A percentile compares a stretch with the other conserved stretches of the same genome.
Evolutionary conservation across 495 filamentous ascomycete genomes (phyloP).

Genomic region (Xylaria palmicola): DNA sequence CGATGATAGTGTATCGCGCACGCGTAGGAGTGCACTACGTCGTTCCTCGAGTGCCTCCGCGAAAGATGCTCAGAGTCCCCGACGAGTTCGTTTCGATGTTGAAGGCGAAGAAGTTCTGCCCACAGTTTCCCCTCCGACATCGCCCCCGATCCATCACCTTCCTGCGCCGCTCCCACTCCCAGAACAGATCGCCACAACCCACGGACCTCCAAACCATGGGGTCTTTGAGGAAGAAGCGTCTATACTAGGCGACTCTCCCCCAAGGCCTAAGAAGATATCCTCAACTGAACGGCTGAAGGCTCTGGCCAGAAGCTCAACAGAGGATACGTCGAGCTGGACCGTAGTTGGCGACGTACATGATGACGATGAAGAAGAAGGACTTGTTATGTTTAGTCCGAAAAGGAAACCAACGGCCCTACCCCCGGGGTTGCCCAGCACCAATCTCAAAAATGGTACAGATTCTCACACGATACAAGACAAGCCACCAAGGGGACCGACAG

Average conservation of each 20-base stretch:
- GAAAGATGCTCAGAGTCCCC: conserved; percentile 44
- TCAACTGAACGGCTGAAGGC: conserved; percentile 47
- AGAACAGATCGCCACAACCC: conserved; percentile 22
- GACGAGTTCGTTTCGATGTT: conserved; percentile 55
- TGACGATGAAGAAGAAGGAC: conserved; percentile 39
- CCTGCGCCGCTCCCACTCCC: conserved; percentile 17
- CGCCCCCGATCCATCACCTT: conserved; percentile 15
- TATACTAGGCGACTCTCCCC: conserved; percentile 41
- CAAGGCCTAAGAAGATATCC: conserved; percentile 44
- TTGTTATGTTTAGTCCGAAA: conserved; percentile 28
- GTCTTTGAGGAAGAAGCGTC: conserved; percentile 23
- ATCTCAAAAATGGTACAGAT: conserved; percentile 10
- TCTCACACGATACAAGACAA: not conserved
- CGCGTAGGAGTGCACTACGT: conserved; percentile 50
- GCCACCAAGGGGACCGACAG: not conserved
- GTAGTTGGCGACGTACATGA: conserved; percentile 34
- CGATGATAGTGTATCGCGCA: conserved; percentile 38
- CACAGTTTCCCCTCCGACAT: conserved; percentile 42
- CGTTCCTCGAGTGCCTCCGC: conserved; percentile 43
- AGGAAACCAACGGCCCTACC: conserved; percentile 13
- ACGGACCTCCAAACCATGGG: conserved; percentile 18
- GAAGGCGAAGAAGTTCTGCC: conserved; percentile 53
- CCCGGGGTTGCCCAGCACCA: too few species aligned
- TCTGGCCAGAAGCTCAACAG: conserved; percentile 42
- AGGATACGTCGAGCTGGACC: conserved; percentile 44